Evolutionary conservation across 345 rosid genomes (phyloP).

Genomic region (Syzygium aromaticum): DNA sequence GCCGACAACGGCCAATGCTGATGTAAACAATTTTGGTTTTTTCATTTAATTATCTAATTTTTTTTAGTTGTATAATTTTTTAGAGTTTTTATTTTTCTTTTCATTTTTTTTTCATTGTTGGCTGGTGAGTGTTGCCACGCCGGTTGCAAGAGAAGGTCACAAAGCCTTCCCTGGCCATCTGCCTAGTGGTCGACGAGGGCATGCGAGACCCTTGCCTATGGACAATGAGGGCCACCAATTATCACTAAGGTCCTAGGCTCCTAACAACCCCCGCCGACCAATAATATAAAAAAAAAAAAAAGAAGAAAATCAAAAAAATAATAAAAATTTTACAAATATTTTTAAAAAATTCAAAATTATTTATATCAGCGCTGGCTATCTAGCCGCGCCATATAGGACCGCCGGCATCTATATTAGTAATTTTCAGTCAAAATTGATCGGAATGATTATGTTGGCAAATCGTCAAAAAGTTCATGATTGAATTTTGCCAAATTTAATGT

Average conservation of each 20-base stretch:
- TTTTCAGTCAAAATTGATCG: background rate
- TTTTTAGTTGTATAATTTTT: no score
- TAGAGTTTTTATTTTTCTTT: background rate
- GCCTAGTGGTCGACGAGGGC: background rate
- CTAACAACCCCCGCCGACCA: fast-evolving
- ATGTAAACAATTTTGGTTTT: background rate
- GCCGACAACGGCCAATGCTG: no score
- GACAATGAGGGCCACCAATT: background rate
- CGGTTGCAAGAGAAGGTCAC: background rate
- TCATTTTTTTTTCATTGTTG: background rate
- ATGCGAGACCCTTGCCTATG: background rate
- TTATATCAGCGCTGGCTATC: fast-evolving
- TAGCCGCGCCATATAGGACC: background rate
- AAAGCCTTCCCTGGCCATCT: background rate
- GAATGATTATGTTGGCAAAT: background rate
- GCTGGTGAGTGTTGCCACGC: fast-evolving
- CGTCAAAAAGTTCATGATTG: fast-evolving
- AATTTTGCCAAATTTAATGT: background rate
- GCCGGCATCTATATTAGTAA: background rate
- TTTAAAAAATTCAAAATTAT: background rate
- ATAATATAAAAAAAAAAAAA: background rate
- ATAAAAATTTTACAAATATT: no score
- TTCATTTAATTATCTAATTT: no score
- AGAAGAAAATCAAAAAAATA: no score
- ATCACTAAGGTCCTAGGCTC: background rate